Evolutionary conservation across 306 rosid genomes (phyloP).

Genomic region (Trifolium fragiferum): DNA sequence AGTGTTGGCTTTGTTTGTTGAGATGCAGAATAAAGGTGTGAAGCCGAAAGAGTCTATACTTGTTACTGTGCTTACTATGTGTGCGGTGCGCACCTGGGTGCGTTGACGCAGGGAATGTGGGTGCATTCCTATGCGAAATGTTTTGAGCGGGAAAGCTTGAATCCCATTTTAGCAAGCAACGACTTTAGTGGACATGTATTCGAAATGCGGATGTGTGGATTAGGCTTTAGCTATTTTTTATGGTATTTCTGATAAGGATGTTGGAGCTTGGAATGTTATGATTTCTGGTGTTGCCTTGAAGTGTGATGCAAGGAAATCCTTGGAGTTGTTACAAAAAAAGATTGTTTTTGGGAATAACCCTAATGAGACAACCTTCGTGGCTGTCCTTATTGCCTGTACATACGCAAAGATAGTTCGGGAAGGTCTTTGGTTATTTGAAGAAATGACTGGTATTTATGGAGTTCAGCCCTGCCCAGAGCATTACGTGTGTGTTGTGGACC

Average conservation of each 20-base stretch:
- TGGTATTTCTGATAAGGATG: slow-evolving; percentile 42
- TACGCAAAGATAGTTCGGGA: slow-evolving; percentile 61
- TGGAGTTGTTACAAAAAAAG: slow-evolving; percentile 62
- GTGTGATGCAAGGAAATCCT: slow-evolving; percentile 64
- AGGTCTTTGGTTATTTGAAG: slow-evolving; percentile 66
- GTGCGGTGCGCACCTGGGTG: slow-evolving; percentile 57
- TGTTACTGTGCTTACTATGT: slow-evolving; percentile 49
- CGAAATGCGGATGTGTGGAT: slow-evolving; percentile 53
- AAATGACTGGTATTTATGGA: slow-evolving; percentile 51
- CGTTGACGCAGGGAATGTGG: slow-evolving; percentile 53
- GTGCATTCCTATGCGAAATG: slow-evolving; percentile 54
- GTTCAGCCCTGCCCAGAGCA: slow-evolving; percentile 41
- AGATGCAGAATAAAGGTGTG: slow-evolving; percentile 44
- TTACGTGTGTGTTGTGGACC: slow-evolving; percentile 59
- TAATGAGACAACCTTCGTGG: slow-evolving; percentile 67
- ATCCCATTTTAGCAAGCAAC: slow-evolving; percentile 65
- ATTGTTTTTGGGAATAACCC: slow-evolving; percentile 44
- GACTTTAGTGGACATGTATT: slow-evolving; percentile 64
- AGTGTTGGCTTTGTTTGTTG: slow-evolving; percentile 50
- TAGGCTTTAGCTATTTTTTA: slow-evolving; percentile 46
- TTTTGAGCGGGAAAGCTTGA: slow-evolving; percentile 9
- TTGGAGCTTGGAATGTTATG: slow-evolving; percentile 74
- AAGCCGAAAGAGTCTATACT: slow-evolving; percentile 51
- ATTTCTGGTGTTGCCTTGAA: slow-evolving; percentile 36
- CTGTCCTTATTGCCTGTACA: slow-evolving; percentile 68